Percentiles rank a stretch among this genome's conserved stretches.
Evolutionary conservation across 2,329 filamentous ascomycete genomes (phyloP).

Genomic region (Talaromyces sp.): DNA sequence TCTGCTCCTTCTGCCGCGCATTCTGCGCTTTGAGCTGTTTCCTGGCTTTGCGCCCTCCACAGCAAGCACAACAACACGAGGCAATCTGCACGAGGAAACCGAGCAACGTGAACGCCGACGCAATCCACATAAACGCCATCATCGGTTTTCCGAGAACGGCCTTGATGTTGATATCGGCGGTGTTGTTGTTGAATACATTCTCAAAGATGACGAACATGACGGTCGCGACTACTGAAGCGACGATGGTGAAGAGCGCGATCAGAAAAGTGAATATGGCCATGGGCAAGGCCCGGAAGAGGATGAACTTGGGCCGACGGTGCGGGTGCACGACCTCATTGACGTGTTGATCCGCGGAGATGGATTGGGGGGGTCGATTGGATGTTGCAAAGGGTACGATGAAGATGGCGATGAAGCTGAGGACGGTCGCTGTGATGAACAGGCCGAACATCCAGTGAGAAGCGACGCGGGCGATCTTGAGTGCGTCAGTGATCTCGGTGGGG

Average conservation of each 20-base stretch:
- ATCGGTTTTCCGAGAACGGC: constrained; percentile 68
- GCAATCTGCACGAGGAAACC: constrained; percentile 71
- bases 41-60: constrained; percentile 38
- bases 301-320: constrained; percentile 36
- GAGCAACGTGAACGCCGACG: constrained; percentile 61
- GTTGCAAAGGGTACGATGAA: constrained; percentile 57
- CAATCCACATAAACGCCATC: constrained; percentile 89
- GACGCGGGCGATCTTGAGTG: constrained; percentile 68
- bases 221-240: constrained; percentile 71
- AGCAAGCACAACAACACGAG: constrained; percentile 66
- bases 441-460: constrained; percentile 85
- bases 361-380: constrained; percentile 38
- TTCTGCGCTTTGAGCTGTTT: constrained; percentile 28
- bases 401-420: constrained; percentile 69
- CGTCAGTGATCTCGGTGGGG: constrained; percentile 67
- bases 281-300: constrained; percentile 56
- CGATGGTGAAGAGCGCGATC: constrained; percentile 62
- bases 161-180: constrained; percentile 70
- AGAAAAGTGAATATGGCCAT: constrained; percentile 66
- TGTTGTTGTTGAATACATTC: constrained; percentile 64
- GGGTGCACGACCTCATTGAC: constrained; percentile 28
- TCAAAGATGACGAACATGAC: constrained; percentile 80
- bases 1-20: constrained; percentile 3
- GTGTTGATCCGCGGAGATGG: constrained; percentile 28
- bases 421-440: constrained; percentile 70